Evolutionary conservation across 345 rosid species (phyloP).

Genomic region (Lagerstroemia speciosa): DNA sequence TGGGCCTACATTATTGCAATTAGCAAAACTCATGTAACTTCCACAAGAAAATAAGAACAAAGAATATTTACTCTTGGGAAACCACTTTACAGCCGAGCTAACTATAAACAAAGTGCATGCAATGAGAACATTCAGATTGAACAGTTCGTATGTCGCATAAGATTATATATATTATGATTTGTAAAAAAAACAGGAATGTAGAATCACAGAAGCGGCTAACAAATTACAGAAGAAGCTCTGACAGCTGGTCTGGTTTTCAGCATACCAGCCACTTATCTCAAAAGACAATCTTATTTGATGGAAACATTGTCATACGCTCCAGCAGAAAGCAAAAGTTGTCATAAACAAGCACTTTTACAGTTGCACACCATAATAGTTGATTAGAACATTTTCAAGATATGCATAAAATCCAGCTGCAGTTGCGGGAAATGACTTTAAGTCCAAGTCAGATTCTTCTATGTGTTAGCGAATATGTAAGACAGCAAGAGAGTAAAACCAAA

Average conservation of each 20-base stretch:
- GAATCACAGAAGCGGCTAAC: too few relatives aligned
- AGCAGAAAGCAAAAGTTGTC: too few relatives aligned
- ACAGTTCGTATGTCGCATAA: background rate
- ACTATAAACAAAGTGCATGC: background rate
- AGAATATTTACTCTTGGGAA: background rate
- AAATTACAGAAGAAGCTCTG: too few relatives aligned
- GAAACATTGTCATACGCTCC: too few relatives aligned
- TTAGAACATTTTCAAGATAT: background rate
- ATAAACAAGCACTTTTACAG: too few relatives aligned
- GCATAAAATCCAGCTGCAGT: background rate
- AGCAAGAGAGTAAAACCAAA: background rate
- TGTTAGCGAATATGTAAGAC: background rate
- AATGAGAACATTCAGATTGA: background rate
- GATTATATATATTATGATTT: too few relatives aligned
- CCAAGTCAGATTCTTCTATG: background rate
- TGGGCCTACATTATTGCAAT: background rate
- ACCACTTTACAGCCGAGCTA: background rate
- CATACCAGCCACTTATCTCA: too few relatives aligned
- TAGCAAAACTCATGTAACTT: background rate
- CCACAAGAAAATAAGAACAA: background rate
- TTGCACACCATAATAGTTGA: too few relatives aligned
- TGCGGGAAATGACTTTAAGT: background rate
- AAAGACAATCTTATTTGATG: too few relatives aligned
- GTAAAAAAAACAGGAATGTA: too few relatives aligned
- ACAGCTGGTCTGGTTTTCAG: too few relatives aligned